Percentiles rank a stretch among this genome's conserved stretches.
Conservation (phyloP, 208 protist species). For the Angomonas deanei region DNA sequence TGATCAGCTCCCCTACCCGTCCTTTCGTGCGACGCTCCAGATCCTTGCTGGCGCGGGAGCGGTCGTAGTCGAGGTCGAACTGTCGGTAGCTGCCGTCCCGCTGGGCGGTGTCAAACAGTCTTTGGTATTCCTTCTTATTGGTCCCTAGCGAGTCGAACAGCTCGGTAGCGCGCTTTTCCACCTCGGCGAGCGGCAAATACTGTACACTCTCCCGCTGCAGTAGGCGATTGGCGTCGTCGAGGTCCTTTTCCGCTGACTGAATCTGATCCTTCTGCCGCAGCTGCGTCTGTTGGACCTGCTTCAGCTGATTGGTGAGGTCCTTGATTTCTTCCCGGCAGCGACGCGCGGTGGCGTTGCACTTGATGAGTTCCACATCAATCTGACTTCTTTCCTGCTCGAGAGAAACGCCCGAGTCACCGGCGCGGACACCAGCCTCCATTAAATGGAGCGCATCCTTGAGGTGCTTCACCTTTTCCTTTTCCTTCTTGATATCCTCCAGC, state of each 20-base stretch:
- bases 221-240: slow-evolving; percentile 19
- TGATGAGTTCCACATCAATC: slow-evolving; percentile 60
- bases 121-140: slow-evolving; percentile 47
- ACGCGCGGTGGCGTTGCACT: slow-evolving; percentile 28
- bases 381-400: slow-evolving; percentile 69
- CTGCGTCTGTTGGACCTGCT: slow-evolving; percentile 26
- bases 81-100: slow-evolving; percentile 36
- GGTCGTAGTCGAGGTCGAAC: slow-evolving; percentile 73
- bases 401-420: slow-evolving; percentile 66
- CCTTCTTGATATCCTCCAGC: slow-evolving; percentile 45
- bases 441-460: slow-evolving; percentile 72
- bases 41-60: slow-evolving; percentile 27
- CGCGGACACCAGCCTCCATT: slow-evolving; percentile 69
- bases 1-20: slow-evolving; percentile 93
- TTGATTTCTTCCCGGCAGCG: slow-evolving; percentile 41
- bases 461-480: slow-evolving; percentile 39
- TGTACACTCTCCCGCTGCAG: slow-evolving; percentile 28
- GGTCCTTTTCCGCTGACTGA: slow-evolving; percentile 22
- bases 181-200: slow-evolving; percentile 27
- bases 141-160: slow-evolving; percentile 34
- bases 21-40: slow-evolving; percentile 75
- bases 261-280: slow-evolving; percentile 26
- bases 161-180: slow-evolving; percentile 31
- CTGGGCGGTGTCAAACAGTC: slow-evolving; percentile 57
- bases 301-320: slow-evolving; percentile 48